These are phyloP conservation scores for Eimeria maxima DNA, from an alignment of 169 alveolate genomes.

Conservation along the genomic window DNA sequence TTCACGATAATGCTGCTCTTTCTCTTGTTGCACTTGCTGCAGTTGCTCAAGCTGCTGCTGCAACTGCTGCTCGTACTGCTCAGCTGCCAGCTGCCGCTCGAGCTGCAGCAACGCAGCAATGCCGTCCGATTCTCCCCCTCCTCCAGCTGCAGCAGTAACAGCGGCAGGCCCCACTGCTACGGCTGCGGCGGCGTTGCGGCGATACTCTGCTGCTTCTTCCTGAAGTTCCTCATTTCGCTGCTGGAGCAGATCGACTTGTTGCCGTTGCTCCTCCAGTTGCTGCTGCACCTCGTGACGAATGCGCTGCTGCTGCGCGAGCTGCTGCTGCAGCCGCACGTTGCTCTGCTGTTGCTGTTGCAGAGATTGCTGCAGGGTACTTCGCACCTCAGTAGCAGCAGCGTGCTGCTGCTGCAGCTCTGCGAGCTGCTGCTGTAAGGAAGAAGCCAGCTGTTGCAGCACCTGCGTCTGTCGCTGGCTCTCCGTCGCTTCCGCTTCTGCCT, in stretches of 20 bases:
- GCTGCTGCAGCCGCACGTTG: constrained; percentile 38
- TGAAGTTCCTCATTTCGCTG: constrained; percentile 55
- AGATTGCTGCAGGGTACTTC: constrained; percentile 8
- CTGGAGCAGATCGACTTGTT: constrained; percentile 48
- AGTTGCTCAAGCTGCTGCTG: constrained; percentile 71
- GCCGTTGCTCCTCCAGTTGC: constrained; percentile 56
- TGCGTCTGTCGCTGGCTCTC: not conserved
- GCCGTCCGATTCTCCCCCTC: constrained; percentile 47
- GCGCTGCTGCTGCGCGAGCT: constrained; percentile 55
- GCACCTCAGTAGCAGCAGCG: not conserved
- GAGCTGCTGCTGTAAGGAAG: constrained; percentile 39
- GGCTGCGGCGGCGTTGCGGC: constrained; percentile 52
- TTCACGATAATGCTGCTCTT: not conserved
- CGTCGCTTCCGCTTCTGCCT: constrained; percentile 51
- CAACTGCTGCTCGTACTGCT: constrained; percentile 60
- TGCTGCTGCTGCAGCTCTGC: constrained; percentile 32
- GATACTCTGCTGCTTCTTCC: constrained; percentile 69
- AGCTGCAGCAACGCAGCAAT: constrained; percentile 68
- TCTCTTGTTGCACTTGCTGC: not conserved
- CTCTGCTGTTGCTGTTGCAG: constrained; percentile 62
- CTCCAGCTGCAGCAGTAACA: constrained; percentile 47
- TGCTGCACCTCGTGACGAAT: constrained; percentile 9
- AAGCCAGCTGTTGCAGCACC: constrained; percentile 41
- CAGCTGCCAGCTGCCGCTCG: constrained; percentile 61
- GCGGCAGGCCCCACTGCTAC: constrained; percentile 59